Evolutionary conservation across 2,329 filamentous ascomycete species (phyloP).

Genomic region (Trichoderma brevicompactum): DNA sequence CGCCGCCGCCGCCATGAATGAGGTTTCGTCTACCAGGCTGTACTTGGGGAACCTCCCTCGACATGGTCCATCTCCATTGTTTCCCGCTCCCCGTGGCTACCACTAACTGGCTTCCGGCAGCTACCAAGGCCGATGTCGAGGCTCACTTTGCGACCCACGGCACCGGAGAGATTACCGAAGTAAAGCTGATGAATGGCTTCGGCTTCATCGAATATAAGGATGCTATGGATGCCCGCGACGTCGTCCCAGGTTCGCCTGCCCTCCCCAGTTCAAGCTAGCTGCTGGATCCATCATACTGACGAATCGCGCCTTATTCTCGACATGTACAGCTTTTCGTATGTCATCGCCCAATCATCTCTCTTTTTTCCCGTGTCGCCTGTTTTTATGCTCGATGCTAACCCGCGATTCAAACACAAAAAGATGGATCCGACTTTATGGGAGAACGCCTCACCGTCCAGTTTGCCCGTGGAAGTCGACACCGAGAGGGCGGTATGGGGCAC

Average conservation of each 20-base stretch:
- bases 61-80: slow-evolving; percentile 67
- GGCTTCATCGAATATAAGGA: slow-evolving; percentile 99
- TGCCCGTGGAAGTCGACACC: slow-evolving; percentile 77
- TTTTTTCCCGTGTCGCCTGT: slow-evolving; percentile 25
- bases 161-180: slow-evolving; percentile 95
- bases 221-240: slow-evolving; percentile 95
- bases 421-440: slow-evolving; percentile 98
- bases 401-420: slow-evolving; percentile 51
- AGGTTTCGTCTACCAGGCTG: slow-evolving; percentile 92
- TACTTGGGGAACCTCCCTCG: slow-evolving; percentile 98
- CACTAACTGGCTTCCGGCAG: slow-evolving; percentile 62
- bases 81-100: slow-evolving; percentile 38
- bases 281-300: slow-evolving; percentile 32
- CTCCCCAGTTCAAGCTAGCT: not conserved
- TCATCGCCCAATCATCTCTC: slow-evolving; percentile 38
- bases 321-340: slow-evolving; percentile 63
- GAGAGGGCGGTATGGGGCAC: slow-evolving; percentile 50
- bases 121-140: slow-evolving; percentile 96
- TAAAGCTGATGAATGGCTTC: slow-evolving; percentile 99
- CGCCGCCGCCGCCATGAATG: slow-evolving; percentile 64
- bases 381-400: slow-evolving; percentile 16
- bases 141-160: slow-evolving; percentile 94
- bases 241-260: slow-evolving; percentile 82
- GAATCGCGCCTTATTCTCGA: slow-evolving; percentile 28
- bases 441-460: slow-evolving; percentile 98